phyloP scores from a whole-genome alignment of 2,329 filamentous ascomycete species.

The Escovopsis sp. region DNA sequence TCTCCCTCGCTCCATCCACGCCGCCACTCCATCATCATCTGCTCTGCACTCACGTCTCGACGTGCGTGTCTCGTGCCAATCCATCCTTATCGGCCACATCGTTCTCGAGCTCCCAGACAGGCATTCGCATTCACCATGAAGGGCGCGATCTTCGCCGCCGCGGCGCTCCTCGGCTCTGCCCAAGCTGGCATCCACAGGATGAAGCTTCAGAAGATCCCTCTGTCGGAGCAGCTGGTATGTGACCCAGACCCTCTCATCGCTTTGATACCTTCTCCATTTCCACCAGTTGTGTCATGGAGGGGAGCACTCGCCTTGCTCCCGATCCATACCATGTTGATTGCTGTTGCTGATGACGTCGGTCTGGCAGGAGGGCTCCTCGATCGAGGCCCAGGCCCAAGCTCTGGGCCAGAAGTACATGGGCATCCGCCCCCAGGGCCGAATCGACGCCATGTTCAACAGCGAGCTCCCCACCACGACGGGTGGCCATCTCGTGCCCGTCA shows the following conservation, averaged over 20 bases:
- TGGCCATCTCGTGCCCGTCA: conserved; percentile 72
- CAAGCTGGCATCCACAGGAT: conserved; percentile 85
- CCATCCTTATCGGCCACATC: background rate
- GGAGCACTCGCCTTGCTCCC: background rate
- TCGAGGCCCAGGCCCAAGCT: conserved; percentile 66
- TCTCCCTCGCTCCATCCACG: background rate
- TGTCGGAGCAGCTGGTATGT: conserved; percentile 75
- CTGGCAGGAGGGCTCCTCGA: conserved; percentile 55
- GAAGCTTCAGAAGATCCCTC: conserved; percentile 92
- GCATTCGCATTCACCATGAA: conserved; percentile 58
- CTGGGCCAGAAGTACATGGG: conserved; percentile 97
- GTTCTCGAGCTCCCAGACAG: conserved; percentile 2
- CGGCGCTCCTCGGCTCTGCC: conserved; percentile 66
- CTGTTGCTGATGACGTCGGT: conserved; percentile 8
- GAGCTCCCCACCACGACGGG: conserved; percentile 48
- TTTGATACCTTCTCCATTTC: too few species aligned
- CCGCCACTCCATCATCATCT: too few species aligned
- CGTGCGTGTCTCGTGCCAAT: conserved; percentile 1
- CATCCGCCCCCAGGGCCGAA: conserved; percentile 47
- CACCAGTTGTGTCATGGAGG: too few species aligned
- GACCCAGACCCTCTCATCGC: too few species aligned
- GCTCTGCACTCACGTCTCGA: too few species aligned
- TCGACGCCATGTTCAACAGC: conserved; percentile 67
- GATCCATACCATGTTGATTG: too few species aligned
- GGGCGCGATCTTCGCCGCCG: conserved; percentile 63